Conservation (phyloP, 2,329 filamentous ascomycete genomes). For the Diplocarpon rosae region DNA sequence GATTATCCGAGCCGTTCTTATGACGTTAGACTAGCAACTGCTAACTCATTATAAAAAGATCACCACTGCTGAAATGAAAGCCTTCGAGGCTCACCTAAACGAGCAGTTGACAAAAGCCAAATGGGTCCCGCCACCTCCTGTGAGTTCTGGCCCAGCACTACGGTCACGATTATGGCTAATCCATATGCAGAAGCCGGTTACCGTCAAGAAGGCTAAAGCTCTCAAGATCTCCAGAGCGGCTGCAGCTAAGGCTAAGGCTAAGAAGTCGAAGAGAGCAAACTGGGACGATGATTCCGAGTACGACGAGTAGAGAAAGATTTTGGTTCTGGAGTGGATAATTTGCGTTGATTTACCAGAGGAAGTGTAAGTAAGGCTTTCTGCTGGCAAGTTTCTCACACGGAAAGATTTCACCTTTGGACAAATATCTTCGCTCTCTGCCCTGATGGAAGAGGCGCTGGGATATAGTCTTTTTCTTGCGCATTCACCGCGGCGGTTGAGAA, state of each 20-base stretch:
- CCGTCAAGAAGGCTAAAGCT: neutral
- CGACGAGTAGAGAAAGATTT: neutral
- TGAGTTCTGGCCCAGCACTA: neutral
- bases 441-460: neutral
- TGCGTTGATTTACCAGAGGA: too few relatives aligned
- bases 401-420: too few relatives aligned
- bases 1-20: too few relatives aligned
- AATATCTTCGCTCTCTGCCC: neutral
- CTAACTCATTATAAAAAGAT: neutral
- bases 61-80: neutral
- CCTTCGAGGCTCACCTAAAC: neutral
- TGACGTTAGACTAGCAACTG: too few relatives aligned
- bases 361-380: too few relatives aligned
- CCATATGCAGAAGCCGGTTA: neutral
- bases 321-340: too few relatives aligned
- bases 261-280: neutral
- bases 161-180: neutral
- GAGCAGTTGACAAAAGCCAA: neutral
- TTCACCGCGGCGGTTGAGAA: too few relatives aligned
- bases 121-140: neutral
- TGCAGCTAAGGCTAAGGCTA: neutral
- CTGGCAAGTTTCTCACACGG: too few relatives aligned
- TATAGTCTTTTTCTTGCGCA: too few relatives aligned
- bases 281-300: conserved; percentile 4
- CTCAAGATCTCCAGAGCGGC: neutral